Conservation (phyloP, 331 rosid genomes). For the Pyracantha coccinea region DNA sequence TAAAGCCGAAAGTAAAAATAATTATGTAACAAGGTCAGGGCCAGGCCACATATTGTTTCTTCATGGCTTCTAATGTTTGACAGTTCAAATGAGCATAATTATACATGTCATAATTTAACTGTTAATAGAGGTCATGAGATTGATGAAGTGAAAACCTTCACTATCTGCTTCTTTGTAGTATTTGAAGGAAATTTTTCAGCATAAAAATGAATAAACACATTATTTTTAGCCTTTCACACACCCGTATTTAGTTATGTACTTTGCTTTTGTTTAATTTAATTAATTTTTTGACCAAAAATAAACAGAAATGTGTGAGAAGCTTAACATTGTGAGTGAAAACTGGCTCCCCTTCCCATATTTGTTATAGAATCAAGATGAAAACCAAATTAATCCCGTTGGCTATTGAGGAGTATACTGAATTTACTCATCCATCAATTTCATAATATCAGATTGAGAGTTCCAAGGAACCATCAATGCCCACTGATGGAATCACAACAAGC, state of each 20-base stretch:
- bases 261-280: too few species aligned
- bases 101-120: not conserved
- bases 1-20: not conserved
- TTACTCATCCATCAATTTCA: not conserved
- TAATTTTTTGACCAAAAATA: too few species aligned
- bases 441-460: too few species aligned
- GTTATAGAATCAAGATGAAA: not conserved
- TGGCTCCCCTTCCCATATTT: not conserved
- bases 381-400: not conserved
- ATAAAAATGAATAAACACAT: too few species aligned
- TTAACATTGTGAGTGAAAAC: too few species aligned
- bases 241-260: too few species aligned
- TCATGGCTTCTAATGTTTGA: not conserved
- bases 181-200: not conserved
- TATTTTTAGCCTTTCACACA: too few species aligned
- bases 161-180: not conserved
- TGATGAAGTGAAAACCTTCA: not conserved
- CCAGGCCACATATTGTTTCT: not conserved
- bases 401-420: not conserved
- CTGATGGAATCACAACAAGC: too few species aligned
- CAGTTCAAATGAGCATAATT: not conserved
- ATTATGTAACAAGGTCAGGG: not conserved
- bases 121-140: not conserved
- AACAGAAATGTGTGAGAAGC: too few species aligned
- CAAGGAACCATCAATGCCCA: too few species aligned